These are phyloP conservation scores for Venustampulla echinocandica DNA, from an alignment of 495 filamentous ascomycete genomes.

Conservation along the genomic window DNA sequence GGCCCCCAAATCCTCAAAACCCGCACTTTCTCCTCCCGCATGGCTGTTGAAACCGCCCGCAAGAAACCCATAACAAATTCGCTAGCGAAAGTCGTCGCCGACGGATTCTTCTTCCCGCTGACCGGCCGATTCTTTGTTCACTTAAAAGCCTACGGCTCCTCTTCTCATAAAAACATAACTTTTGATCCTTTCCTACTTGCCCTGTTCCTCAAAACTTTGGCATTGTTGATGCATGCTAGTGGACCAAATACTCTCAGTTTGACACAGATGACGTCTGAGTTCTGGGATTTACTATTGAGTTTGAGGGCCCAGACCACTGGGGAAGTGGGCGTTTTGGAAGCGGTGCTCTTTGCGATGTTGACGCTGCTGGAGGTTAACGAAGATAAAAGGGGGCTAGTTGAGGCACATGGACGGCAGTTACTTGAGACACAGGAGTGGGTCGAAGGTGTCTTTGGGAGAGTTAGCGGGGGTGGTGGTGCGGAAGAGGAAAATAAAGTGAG, in stretches of 20 bases:
- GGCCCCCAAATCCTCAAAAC: conserved; percentile 82
- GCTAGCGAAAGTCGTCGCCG: conserved; percentile 61
- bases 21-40: conserved; percentile 64
- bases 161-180: conserved; percentile 27
- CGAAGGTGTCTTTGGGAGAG: conserved; percentile 54
- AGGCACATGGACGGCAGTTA: conserved; percentile 45
- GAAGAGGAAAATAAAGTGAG: conserved; percentile 54
- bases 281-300: conserved; percentile 57
- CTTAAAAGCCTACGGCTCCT: conserved; percentile 33
- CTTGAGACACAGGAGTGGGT: conserved; percentile 62
- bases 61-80: conserved; percentile 63
- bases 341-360: conserved; percentile 69
- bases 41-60: conserved; percentile 59
- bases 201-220: conserved; percentile 56
- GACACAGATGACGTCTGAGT: conserved; percentile 59
- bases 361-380: conserved; percentile 77
- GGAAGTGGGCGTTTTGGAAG: conserved; percentile 51
- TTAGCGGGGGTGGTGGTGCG: conserved; percentile 32
- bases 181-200: conserved; percentile 53
- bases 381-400: conserved; percentile 43
- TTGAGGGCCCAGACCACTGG: conserved; percentile 27
- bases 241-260: conserved; percentile 53
- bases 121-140: conserved; percentile 50
- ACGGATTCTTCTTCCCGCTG: conserved; percentile 76
- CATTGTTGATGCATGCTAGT: conserved; percentile 54